These are phyloP conservation scores for Epichloe gansuensis DNA, from an alignment of 2,329 filamentous ascomycete species.

Conservation along the genomic window DNA sequence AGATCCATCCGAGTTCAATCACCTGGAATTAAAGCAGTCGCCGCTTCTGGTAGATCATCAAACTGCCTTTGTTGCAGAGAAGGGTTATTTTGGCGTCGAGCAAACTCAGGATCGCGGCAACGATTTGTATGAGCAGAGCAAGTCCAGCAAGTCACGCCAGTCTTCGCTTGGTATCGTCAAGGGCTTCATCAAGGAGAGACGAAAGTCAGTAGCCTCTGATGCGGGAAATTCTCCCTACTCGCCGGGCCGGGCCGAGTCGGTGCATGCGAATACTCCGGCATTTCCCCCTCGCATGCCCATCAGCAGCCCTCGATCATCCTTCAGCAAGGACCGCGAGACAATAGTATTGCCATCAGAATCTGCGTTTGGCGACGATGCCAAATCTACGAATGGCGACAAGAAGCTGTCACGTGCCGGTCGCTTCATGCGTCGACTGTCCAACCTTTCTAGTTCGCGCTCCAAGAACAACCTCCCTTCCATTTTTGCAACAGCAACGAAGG, in stretches of 20 bases:
- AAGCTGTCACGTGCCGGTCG: slow-evolving; percentile 40
- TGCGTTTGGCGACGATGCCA: slow-evolving; percentile 35
- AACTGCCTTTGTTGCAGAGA: slow-evolving; percentile 13
- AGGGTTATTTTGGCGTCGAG: slow-evolving; percentile 16
- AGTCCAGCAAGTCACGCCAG: slow-evolving; percentile 31
- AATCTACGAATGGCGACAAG: slow-evolving; percentile 27
- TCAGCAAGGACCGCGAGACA: slow-evolving; percentile 29
- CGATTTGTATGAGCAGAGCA: slow-evolving; percentile 21
- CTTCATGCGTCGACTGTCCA: slow-evolving; percentile 47
- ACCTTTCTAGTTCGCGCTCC: slow-evolving; percentile 32
- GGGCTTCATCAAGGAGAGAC: slow-evolving; percentile 48
- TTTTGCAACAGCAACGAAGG: slow-evolving; percentile 39
- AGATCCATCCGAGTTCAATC: slow-evolving; percentile 31
- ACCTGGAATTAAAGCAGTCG: slow-evolving; percentile 44
- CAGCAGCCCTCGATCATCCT: slow-evolving; percentile 44
- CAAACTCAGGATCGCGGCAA: slow-evolving; percentile 26
- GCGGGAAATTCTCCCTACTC: slow-evolving; percentile 24
- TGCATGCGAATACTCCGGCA: slow-evolving; percentile 27
- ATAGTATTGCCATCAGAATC: slow-evolving; percentile 30
- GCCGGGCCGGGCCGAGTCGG: slow-evolving; percentile 34
- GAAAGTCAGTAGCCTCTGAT: slow-evolving; percentile 35
- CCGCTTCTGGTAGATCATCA: slow-evolving; percentile 46
- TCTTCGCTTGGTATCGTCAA: slow-evolving; percentile 48
- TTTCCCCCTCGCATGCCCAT: slow-evolving; percentile 50
- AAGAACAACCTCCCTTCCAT: slow-evolving; percentile 32